phyloP scores from a whole-genome alignment of 2,329 filamentous ascomycete species.

The Sporothrix brasiliensis region DNA sequence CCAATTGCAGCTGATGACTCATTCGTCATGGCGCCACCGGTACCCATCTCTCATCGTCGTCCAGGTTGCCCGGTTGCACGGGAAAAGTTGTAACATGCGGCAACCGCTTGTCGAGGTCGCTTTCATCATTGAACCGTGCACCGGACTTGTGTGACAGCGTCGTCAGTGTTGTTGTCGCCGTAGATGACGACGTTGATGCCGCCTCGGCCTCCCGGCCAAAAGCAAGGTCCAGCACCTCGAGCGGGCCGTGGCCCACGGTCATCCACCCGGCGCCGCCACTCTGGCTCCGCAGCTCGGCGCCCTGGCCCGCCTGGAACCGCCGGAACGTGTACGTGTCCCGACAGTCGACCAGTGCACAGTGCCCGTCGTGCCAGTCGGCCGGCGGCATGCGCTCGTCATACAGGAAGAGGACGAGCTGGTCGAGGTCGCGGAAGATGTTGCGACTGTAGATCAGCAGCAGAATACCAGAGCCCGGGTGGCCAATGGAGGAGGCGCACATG shows the following conservation, averaged over 20 bases:
- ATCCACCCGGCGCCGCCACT: slow-evolving; percentile 28
- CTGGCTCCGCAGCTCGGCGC: slow-evolving; percentile 24
- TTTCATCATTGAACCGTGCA: background rate
- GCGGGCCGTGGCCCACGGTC: slow-evolving; percentile 28
- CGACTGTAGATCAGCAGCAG: slow-evolving; percentile 31
- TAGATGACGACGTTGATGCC: background rate
- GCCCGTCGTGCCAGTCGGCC: slow-evolving; percentile 26
- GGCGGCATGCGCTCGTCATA: slow-evolving; percentile 30
- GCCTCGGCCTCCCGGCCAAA: slow-evolving; percentile 31
- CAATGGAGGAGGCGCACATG: slow-evolving; percentile 25
- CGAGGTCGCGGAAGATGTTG: slow-evolving; percentile 32
- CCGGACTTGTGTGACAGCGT: background rate
- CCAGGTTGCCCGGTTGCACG: background rate
- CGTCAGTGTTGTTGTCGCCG: background rate
- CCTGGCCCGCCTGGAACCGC: slow-evolving; percentile 31
- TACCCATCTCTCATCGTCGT: background rate
- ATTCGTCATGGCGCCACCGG: background rate
- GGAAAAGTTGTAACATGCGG: background rate
- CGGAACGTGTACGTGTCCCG: slow-evolving; percentile 30
- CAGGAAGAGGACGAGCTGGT: slow-evolving; percentile 32
- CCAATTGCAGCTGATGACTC: too few relatives aligned
- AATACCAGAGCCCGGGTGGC: slow-evolving; percentile 24
- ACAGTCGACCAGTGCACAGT: slow-evolving; percentile 32
- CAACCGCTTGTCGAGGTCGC: background rate
- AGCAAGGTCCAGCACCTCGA: slow-evolving; percentile 30